Percentiles rank a stretch among this genome's conserved stretches.
These are phyloP conservation scores for Plantago elongata DNA, from an alignment of 257 asterid species.

Conservation along the genomic window DNA sequence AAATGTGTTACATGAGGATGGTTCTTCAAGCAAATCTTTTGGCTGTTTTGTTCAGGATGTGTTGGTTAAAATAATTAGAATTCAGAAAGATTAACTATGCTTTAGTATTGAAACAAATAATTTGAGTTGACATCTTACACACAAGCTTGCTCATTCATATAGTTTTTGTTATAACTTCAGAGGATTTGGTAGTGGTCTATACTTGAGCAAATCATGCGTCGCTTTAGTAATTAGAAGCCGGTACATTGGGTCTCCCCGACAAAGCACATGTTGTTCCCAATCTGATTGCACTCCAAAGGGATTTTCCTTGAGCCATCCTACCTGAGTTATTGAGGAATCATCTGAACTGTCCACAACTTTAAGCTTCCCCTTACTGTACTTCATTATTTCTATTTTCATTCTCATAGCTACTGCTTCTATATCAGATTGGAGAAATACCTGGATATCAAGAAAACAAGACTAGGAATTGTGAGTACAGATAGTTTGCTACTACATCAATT, in stretches of 20 bases:
- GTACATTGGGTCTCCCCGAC: slow-evolving; percentile 75
- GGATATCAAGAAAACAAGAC: slow-evolving; percentile 10
- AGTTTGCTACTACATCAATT: no score
- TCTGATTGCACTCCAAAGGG: slow-evolving; percentile 86
- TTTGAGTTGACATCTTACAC: not conserved
- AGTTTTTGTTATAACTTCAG: slow-evolving; percentile 1
- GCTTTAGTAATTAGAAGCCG: slow-evolving; percentile 61
- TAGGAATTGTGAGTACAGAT: no score
- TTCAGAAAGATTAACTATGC: no score
- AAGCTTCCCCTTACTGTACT: slow-evolving; percentile 63
- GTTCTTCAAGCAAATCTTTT: slow-evolving; percentile 51
- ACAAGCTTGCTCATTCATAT: slow-evolving; percentile 8
- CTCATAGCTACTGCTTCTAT: slow-evolving; percentile 65
- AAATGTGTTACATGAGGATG: slow-evolving; percentile 35
- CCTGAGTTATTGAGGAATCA: slow-evolving; percentile 8
- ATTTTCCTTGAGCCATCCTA: slow-evolving; percentile 62
- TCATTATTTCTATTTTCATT: slow-evolving; percentile 65
- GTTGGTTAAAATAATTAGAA: slow-evolving; percentile 21
- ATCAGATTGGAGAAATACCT: slow-evolving; percentile 95
- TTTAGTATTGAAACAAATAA: no score
- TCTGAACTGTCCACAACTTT: slow-evolving; percentile 27
- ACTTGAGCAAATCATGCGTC: slow-evolving; percentile 18
- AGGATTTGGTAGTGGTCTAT: slow-evolving; percentile 3
- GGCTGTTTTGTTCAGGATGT: slow-evolving; percentile 41
- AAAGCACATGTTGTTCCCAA: slow-evolving; percentile 84